Base-by-base conservation (phyloP, 306 rosid genomes). In the Astragalus glycyphyllos region DNA sequence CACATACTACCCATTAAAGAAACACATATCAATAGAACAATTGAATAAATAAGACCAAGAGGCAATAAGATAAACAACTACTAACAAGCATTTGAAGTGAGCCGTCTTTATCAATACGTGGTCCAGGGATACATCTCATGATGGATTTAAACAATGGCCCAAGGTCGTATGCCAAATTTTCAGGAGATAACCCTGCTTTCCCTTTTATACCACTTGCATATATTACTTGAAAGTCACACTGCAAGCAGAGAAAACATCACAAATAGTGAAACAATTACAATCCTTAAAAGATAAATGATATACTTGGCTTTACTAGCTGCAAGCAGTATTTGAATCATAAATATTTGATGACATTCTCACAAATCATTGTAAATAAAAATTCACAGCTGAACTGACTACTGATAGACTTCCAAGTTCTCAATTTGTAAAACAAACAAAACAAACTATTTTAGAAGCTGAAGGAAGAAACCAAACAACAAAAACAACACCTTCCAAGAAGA, bases 31-130 rank as follows among this genome's bases (percentile, higher is more conserved):
- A 49, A 46, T 32, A 50, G 41, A 68, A 41, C 10, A 20, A 15
- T 15, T 68, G 15, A 51, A 77, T 46, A 14, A 49, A 37, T 23
- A 55, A 65, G 44, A 51, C 16, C 23, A 41, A 37, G 53, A 71
- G 47, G 63, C 31, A 41, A 67, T 41, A 26, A 20, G 65, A 54
- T 56, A 71, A 81, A 74, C 4, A 78, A 59, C 59, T 76, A 86
- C 97, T 80, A 32, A 94, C 99, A 76, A 94, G 97, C 99, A 94
- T 87, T 87, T 91, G 99, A 77, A 94, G 86, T 41, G 97, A 83
- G 58, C 99, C 97, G 68, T 91, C 97, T 83, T 87, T 89, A 61
- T 80, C 99, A 82, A 94, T 94, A 79, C n/a, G n/a, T n/a, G n/a
- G n/a, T n/a, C n/a, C n/a, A n/a, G n/a, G n/a, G n/a, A n/a, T n/a